Conservation (phyloP, 805 yeast species). For the Jamesozyma gamospora region DNA sequence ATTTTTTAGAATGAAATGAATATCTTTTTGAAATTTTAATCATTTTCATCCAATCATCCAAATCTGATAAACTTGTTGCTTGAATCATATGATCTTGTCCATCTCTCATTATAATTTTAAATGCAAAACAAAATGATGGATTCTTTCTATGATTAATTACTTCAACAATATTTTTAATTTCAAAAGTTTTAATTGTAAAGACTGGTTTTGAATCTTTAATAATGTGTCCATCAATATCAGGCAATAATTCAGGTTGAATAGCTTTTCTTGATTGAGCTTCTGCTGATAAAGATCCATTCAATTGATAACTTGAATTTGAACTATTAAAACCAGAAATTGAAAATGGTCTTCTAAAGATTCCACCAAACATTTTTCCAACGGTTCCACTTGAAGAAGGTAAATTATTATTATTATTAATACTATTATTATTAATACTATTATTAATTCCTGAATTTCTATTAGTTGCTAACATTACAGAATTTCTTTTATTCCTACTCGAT, state of each 20-base stretch:
- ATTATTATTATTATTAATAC: too few species aligned
- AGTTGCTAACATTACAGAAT: constrained; percentile 14
- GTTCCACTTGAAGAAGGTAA: constrained; percentile 9
- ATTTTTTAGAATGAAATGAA: constrained; percentile 34
- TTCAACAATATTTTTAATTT: constrained; percentile 29
- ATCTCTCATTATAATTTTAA: constrained; percentile 36
- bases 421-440: constrained; percentile 8
- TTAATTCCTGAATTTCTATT: constrained; percentile 16
- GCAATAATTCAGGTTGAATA: constrained; percentile 44
- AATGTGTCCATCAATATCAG: constrained; percentile 39
- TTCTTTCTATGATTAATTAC: constrained; percentile 29
- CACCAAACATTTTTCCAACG: constrained; percentile 43
- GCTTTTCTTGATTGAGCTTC: constrained; percentile 33
- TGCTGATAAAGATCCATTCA: constrained; percentile 25
- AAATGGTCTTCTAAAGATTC: constrained; percentile 55
- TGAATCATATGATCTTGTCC: constrained; percentile 58
- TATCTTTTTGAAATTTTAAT: constrained; percentile 33
- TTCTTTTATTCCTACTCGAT: constrained; percentile 17
- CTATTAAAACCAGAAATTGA: constrained; percentile 37
- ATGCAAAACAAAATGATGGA: constrained; percentile 19
- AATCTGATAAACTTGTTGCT: constrained; percentile 49
- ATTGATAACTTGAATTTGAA: constrained; percentile 22
- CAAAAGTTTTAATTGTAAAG: constrained; percentile 36
- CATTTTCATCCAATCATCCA: constrained; percentile 61
- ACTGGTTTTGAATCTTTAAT: constrained; percentile 40